Base-by-base conservation (phyloP, 176 grass and related monocot genomes). In the Echinochloa phyllopogon region DNA sequence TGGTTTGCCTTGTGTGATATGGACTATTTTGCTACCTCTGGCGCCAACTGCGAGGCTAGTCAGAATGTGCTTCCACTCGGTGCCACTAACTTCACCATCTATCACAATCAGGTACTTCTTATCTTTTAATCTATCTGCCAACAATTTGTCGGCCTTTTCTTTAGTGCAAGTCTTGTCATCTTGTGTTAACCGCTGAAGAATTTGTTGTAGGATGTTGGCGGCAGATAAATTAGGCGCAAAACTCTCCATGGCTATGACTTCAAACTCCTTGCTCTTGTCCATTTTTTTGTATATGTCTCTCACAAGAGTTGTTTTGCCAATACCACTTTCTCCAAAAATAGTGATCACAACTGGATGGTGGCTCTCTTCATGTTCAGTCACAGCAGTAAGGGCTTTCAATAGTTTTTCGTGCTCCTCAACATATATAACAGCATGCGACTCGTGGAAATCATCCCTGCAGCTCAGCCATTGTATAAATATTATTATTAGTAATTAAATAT, bases 271-370 rank as follows among this genome's bases (percentile, higher is more conserved):
- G 18, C 40, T 63, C 56, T 62, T 83, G 1, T 4, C 20, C 43
- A 74, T 63, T 39, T 1, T 1, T 9, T 74, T 39, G 43, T 63
- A 83, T 18, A 74, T n/a, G 6, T 38, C 11, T 63, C 69, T 83
- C 18, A 74, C 69, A 39, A 83, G 81, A 74, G 81, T 63, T 50
- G 69, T 83, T 43, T 83, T 83, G 27, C 69, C 69, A 60, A 63
- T 15, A 11, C 81, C 81, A 63, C 81, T 63, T 47, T 83, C 9
- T 39, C 69, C 81, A 6, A 0, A 63, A 18, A 83, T 42, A 0
- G 55, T 17, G 18, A 83, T 63, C 10, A 74, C 12, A 0, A 73
- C 20, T 65, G 58, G 43, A 80, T 7, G 15, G 2, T 42, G 12
- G 12, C 5, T 15, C 4, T 27, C 9, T 2, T 3, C 9, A 23